Evolutionary conservation across 805 yeast genomes (phyloP).

Genomic region (Crinitomyces ghanaensis): DNA sequence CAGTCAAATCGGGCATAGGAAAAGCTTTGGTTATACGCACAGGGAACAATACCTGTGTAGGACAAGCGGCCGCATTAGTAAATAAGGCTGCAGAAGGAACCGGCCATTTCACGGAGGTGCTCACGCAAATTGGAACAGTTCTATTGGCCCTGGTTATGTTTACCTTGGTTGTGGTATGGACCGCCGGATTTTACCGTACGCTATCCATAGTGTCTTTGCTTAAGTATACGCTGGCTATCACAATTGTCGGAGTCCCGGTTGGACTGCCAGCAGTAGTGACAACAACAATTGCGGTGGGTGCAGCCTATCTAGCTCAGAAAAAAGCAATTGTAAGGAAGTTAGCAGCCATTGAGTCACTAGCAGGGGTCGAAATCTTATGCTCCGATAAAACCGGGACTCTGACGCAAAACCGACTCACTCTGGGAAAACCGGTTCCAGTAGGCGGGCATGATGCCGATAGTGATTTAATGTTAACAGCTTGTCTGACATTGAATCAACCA

Average conservation of each 20-base stretch:
- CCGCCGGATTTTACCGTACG: constrained; percentile 89
- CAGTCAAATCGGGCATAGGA: constrained; percentile 93
- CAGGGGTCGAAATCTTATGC: constrained; percentile 96
- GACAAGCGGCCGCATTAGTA: constrained; percentile 94
- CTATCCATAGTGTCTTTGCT: constrained; percentile 75
- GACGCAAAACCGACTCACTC: constrained; percentile 92
- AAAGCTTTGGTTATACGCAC: constrained; percentile 90
- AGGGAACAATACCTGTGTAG: constrained; percentile 92
- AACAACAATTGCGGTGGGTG: constrained; percentile 99
- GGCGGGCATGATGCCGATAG: constrained; percentile 93
- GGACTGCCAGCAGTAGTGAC: constrained; percentile 98
- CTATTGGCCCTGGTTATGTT: constrained; percentile 78
- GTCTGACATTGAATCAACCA: constrained; percentile 97
- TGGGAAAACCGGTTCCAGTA: constrained; percentile 96
- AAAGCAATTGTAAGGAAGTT: constrained; percentile 95
- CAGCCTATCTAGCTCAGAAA: constrained; percentile 94
- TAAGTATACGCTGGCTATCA: constrained; percentile 88
- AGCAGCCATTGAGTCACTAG: constrained; percentile 93
- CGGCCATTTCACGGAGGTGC: constrained; percentile 96
- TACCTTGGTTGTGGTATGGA: constrained; percentile 84
- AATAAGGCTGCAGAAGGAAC: constrained; percentile 86
- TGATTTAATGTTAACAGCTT: constrained; percentile 95
- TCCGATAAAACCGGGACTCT: constrained; percentile 97
- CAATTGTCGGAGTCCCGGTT: constrained; percentile 96
- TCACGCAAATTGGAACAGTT: constrained; percentile 94